Base-by-base conservation (phyloP, 495 filamentous ascomycete genomes). In the Penicillium ucsense region DNA sequence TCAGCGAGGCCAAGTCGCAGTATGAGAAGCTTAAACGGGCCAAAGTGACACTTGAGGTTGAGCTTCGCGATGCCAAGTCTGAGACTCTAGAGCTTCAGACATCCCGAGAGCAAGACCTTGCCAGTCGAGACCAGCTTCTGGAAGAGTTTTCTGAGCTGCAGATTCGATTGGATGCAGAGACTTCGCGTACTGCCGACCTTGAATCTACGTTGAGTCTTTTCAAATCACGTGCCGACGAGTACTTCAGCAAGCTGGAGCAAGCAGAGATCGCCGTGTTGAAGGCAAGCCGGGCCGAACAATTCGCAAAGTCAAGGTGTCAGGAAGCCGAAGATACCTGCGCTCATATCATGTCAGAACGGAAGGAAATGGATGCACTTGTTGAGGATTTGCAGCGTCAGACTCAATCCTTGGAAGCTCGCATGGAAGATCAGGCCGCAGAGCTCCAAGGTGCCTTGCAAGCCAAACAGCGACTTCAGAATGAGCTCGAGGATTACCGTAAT, bases 221-320 rank as follows among this genome's bases (percentile, higher is more conserved):
- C 76, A 97, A 95, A 77, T 81, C 79, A 38, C 84, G 92, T 30
- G 85, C 91, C 1, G 89, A 97, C 60, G 92, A 98, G 61, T 98
- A 98, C 57, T 98, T 96, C 70, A 88, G 79, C 73, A 96, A 95
- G 67, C 83, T 98, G 11, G 92, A 98, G 61, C 90, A 96, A 61
- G 92, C 92, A 10, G 92, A 98, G 61, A 91, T 97, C 52, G 82
- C 89, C 6, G 88, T 97, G 20, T 77, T 98, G 49, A 96, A 95
- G 65, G 91, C 92, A 38, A 82, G 78, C 42, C 77, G 91, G 6
- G 90, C 94, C 0, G 92, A 97, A 65, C 87, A 94, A 58, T 95
- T 95, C 60, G 90, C 92, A 38, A 94, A 88, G 64, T 70, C 85
- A 12, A 91, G 95, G 54, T 82, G 85, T 8, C 80, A 78, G 48